phyloP scores from a whole-genome alignment of 352 stramenopile species.

The Globisporangium cederbergense region DNA sequence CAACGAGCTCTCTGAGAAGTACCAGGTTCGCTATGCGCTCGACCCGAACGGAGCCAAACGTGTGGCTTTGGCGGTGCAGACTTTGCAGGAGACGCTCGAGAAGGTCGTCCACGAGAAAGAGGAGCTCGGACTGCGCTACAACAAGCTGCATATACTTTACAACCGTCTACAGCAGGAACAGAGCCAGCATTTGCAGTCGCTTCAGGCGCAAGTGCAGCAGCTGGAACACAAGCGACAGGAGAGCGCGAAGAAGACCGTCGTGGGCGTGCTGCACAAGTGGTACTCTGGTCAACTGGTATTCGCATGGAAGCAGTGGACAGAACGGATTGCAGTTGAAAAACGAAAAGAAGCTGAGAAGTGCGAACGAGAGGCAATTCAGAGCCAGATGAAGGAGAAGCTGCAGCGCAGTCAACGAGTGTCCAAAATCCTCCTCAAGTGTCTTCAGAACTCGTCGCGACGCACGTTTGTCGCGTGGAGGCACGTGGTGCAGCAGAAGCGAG shows the following conservation, averaged over 20 bases:
- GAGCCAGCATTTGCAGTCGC: constrained; percentile 15
- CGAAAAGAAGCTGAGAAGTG: constrained; percentile 12
- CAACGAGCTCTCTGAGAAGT: constrained; percentile 43
- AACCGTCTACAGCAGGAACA: constrained; percentile 30
- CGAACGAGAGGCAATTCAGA: background rate
- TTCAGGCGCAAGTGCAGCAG: constrained; percentile 20
- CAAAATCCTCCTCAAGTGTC: background rate
- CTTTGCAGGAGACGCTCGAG: constrained; percentile 58
- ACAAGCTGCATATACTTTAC: constrained; percentile 34
- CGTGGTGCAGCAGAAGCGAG: background rate
- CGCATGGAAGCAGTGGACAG: constrained; percentile 41
- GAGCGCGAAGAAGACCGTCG: constrained; percentile 26
- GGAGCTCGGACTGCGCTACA: constrained; percentile 44
- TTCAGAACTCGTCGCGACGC: background rate
- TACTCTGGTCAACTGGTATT: constrained; percentile 25
- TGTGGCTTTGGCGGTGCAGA: constrained; percentile 43
- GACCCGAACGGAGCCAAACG: constrained; percentile 54
- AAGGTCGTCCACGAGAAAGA: constrained; percentile 60
- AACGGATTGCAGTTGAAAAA: constrained; percentile 6
- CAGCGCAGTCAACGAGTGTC: constrained; percentile 1
- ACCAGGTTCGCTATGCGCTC: constrained; percentile 44
- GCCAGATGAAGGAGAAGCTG: constrained; percentile 4
- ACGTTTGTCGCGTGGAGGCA: constrained; percentile 8
- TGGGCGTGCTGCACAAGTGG: constrained; percentile 30
- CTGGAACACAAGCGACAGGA: constrained; percentile 19